These are phyloP conservation scores for Phytophthora idaei DNA, from an alignment of 352 stramenopile species.

Conservation along the genomic window DNA sequence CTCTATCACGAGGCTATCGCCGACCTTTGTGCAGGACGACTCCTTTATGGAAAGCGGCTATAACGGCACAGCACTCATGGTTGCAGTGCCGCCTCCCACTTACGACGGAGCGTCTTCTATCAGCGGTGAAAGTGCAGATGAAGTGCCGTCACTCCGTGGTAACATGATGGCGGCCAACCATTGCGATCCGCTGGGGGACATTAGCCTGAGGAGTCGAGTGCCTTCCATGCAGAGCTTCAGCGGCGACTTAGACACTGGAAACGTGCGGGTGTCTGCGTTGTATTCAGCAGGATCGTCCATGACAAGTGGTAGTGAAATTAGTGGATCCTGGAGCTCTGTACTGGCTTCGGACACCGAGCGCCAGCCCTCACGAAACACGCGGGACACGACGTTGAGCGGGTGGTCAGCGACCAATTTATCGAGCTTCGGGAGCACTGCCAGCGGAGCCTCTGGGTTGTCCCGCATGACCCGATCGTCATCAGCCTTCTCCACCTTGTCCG, in stretches of 20 bases:
- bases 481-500: conserved; percentile 12
- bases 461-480: conserved; percentile 29
- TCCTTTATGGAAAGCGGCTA: conserved; percentile 35
- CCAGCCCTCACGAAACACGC: conserved; percentile 59
- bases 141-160: conserved; percentile 24
- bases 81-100: conserved; percentile 20
- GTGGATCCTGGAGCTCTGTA: conserved; percentile 79
- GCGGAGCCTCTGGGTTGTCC: conserved; percentile 13
- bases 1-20: conserved; percentile 56
- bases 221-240: conserved; percentile 24
- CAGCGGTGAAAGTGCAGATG: conserved; percentile 33
- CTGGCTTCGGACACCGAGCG: conserved; percentile 65
- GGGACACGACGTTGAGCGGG: conserved; percentile 70
- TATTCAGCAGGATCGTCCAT: conserved; percentile 55
- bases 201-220: conserved; percentile 20
- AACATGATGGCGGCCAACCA: conserved; percentile 16
- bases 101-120: conserved; percentile 26
- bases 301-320: conserved; percentile 52
- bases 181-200: conserved; percentile 22
- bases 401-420: conserved; percentile 54
- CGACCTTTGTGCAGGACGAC: conserved; percentile 56
- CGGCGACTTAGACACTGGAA: conserved; percentile 17
- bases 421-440: conserved; percentile 39
- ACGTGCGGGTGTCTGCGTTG: conserved; percentile 32
- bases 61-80: conserved; percentile 36